Evolutionary conservation across 2,329 filamentous ascomycete genomes (phyloP).

Genomic region (Fusarium pseudoanthophilum): DNA sequence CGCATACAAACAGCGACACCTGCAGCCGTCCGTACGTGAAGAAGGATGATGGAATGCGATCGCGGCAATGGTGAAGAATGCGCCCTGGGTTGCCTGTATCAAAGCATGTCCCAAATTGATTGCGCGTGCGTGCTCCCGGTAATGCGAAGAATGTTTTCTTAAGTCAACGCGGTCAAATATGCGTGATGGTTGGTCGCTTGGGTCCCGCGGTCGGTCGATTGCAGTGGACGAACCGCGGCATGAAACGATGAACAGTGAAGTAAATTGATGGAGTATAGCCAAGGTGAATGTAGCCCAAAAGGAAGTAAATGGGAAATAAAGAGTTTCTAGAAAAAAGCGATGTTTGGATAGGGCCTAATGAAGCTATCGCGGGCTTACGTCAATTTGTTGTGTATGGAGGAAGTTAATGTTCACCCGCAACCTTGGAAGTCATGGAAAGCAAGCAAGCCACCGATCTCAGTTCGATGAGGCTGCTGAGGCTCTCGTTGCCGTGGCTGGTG

Average conservation of each 20-base stretch:
- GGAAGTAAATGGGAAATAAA: neutral
- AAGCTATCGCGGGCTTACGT: constrained; percentile 29
- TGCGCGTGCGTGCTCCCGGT: constrained; percentile 13
- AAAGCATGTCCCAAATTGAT: constrained; percentile 34
- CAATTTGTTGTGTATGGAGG: constrained; percentile 24
- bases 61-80: constrained; percentile 30
- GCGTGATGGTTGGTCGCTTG: constrained; percentile 40
- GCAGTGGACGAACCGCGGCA: constrained; percentile 42
- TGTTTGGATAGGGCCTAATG: neutral
- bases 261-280: neutral
- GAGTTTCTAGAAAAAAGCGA: neutral
- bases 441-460: constrained; percentile 35
- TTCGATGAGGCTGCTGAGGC: constrained; percentile 42
- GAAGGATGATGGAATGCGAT: constrained; percentile 27
- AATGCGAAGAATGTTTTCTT: constrained; percentile 3
- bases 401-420: constrained; percentile 24
- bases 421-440: constrained; percentile 20
- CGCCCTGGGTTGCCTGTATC: constrained; percentile 34
- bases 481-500: constrained; percentile 41
- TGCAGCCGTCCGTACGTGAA: constrained; percentile 18
- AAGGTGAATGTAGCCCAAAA: neutral
- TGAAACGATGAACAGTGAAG: constrained; percentile 19
- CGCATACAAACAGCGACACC: constrained; percentile 29
- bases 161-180: constrained; percentile 40
- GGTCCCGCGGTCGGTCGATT: constrained; percentile 42